Evolutionary conservation across 352 stramenopile species (phyloP).

Genomic region (Aphanomyces cochlioides): DNA sequence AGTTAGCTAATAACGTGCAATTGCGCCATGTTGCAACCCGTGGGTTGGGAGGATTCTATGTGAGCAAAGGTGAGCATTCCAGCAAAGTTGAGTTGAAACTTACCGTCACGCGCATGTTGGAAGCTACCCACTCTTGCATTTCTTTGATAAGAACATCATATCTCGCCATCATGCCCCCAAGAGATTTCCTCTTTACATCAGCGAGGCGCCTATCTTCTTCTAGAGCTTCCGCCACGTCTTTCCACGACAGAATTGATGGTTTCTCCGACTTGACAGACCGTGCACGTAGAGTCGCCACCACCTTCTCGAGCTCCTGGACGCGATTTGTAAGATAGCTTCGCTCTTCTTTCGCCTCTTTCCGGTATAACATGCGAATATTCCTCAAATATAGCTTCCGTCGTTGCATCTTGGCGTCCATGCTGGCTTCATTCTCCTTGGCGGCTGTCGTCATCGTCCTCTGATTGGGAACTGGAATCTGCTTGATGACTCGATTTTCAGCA

Average conservation of each 20-base stretch:
- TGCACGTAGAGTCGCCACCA: not conserved
- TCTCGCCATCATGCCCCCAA: not conserved
- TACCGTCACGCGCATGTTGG: not conserved
- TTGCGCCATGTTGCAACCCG: not conserved
- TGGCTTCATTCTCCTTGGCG: too few species aligned
- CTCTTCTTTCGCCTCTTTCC: too few species aligned
- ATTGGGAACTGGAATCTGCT: too few species aligned
- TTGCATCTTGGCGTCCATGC: too few species aligned
- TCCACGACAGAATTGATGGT: not conserved
- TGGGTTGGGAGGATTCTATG: not conserved
- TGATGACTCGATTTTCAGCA: too few species aligned
- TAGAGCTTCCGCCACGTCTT: not conserved
- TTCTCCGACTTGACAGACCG: not conserved
- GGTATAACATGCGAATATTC: too few species aligned
- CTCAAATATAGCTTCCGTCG: too few species aligned
- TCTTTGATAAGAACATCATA: conserved; percentile 1
- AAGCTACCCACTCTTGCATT: not conserved
- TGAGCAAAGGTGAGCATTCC: not conserved
- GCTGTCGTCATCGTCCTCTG: too few species aligned
- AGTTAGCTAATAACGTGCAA: not conserved
- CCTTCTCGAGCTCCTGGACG: not conserved
- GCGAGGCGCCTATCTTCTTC: not conserved
- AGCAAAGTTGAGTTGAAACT: not conserved
- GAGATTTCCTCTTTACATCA: not conserved
- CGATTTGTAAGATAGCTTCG: too few species aligned